Base-by-base conservation (phyloP, 108 stramenopile genomes). In the Fragilaria radians region DNA sequence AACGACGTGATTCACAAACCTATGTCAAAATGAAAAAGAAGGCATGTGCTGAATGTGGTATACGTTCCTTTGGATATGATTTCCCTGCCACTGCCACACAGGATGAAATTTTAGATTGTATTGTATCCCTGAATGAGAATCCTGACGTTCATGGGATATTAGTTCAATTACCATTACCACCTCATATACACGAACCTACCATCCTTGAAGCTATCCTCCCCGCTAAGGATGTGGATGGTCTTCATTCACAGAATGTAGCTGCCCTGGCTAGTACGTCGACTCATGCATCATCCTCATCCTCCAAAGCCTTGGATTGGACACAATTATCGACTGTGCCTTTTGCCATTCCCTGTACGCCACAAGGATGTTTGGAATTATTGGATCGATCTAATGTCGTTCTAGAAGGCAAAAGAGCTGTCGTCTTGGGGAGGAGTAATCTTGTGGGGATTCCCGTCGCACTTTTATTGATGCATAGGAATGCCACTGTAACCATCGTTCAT, bases 1-100 rank as follows among this genome's bases (percentile, higher is more conserved):
- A 68, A 29, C 84, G 97, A 18, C 70, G 69, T 7, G 97, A 98
- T 66, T 89, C 87, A 5, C 83, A 80, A 23, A 94, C 93, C 30
- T 98, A 98, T 62, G 97, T 96, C 9, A 75, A 91, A 1, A 95
- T 95, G 94, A 98, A 98, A 74, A 89, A 90, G 65, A 93, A 88
- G 74, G 93, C 97, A 18, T 91, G 89, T 57, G 81, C 70, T 14
- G 94, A 93, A 54, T 73, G 71, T 30, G 88, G 88, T 23, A 85
- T 95, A 46, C 47, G 59, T 18, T 86, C 86, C 30, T 81, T 89
- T 65, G 78, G 81, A 21, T 65, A 79, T 48, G 78, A 86, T 23
- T 84, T 89, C 46, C 75, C 80, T 0, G 84, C 68, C 5, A 66
- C 66, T 9, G 86, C 89, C 3, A 86, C 91, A 33, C 77, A 97